Percentiles rank a stretch among this genome's conserved stretches.
Evolutionary conservation across 2,329 filamentous ascomycete species (phyloP).

Genomic region (Alternaria brassicae): DNA sequence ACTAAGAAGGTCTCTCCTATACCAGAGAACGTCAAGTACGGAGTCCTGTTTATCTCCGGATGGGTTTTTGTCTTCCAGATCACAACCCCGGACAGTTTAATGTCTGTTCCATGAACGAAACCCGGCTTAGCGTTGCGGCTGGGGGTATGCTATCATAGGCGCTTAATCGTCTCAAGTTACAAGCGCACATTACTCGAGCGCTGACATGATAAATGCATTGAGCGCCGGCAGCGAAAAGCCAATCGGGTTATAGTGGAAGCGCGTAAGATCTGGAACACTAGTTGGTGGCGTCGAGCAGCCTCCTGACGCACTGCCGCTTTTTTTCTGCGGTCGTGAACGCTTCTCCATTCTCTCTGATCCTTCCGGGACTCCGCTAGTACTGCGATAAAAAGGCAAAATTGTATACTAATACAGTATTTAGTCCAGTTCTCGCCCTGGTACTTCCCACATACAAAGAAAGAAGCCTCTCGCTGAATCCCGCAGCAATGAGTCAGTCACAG

Average conservation of each 20-base stretch:
- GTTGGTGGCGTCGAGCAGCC: not conserved
- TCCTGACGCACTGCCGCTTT: not conserved
- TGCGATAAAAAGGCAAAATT: not conserved
- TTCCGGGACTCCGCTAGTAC: not conserved
- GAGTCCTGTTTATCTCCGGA: not conserved
- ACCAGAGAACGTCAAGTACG: not conserved
- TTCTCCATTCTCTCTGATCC: not conserved
- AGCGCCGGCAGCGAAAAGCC: not conserved
- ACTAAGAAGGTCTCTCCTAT: not conserved
- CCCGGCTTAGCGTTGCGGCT: not conserved
- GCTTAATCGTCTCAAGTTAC: not conserved
- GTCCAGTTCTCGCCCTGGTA: not conserved
- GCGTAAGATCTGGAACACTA: not conserved
- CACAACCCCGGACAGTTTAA: not conserved
- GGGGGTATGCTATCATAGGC: not conserved
- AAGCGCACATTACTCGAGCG: not conserved
- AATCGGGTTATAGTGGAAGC: not conserved
- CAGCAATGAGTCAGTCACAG: conserved; percentile 2
- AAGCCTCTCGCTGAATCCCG: not conserved
- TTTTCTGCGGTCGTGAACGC: not conserved
- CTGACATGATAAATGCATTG: not conserved
- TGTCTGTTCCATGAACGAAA: not conserved
- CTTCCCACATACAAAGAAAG: conserved; percentile 2
- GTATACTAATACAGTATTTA: conserved; percentile 4
- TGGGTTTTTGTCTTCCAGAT: not conserved